Evolutionary conservation across 2,329 filamentous ascomycete species (phyloP), one percentile per base, ranked within the genome.

Genomic region (Clonostachys chloroleuca): DNA sequence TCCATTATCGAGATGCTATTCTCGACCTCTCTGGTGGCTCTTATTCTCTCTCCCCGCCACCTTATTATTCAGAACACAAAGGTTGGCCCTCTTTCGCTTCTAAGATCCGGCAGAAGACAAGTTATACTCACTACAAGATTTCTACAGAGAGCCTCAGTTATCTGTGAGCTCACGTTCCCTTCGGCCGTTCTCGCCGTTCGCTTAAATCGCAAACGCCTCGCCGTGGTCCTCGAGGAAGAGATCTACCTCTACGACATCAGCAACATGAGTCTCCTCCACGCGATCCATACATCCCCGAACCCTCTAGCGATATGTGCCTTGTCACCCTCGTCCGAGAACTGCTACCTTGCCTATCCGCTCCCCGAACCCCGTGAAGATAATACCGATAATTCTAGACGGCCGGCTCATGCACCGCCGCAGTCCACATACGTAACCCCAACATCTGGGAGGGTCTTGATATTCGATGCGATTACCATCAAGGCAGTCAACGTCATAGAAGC

Each of bases 221-320:
- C 94, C 12, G 92, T 99, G 34, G 86, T 97, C 13, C 78, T 97
- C 48, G 94, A 99, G 65, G 91, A 96, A 58, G 88, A 96, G 64
- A 95, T 97, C 52, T 99, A 97, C 69, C 80, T 99, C 43, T 99
- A 99, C 72, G 94, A 99, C 66, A 97, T 99, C 55, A 91, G 92
- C 68, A 97, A 96, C 63, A 97, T 99, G 92, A 92, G 88, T 59
- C 81, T 97, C 49, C 77, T 97, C 39, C 87, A 91, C 66, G 95
- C 90, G 6, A 95, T 97, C 54, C 84, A 91, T 49, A 97, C 92
- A 6, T 96, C 92, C 5, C 89, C 94, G 7, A 99, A 99, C 59
- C 89, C 92, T 1, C 84, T 83, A 53, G 91, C 90, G 34, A 94
- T 97, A 51, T 96, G 91, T 68, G 89, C 92, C 5, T 79, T 99